phyloP scores from a whole-genome alignment of 164 flowering plant species.

The Malania oleifera region DNA sequence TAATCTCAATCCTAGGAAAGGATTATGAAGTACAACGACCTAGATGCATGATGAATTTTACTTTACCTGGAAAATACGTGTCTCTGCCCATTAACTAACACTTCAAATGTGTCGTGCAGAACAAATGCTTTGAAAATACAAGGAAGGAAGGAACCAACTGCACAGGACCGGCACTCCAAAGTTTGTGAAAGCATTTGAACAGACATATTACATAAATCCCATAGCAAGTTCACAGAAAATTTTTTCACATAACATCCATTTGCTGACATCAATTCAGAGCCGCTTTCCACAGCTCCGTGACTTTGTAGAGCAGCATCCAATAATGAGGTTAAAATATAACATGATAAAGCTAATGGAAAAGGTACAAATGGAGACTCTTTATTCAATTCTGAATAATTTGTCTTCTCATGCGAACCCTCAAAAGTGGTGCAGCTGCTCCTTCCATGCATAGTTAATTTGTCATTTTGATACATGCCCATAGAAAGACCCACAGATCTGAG shows the following conservation, averaged over 20 bases:
- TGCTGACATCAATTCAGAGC: constrained; percentile 13
- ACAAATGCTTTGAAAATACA: constrained; percentile 54
- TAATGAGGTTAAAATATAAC: constrained; percentile 54
- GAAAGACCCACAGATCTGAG: constrained; percentile 48
- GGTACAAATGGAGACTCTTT: constrained; percentile 20
- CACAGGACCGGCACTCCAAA: constrained; percentile 59
- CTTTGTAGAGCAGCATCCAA: constrained; percentile 44
- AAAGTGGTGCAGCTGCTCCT: constrained; percentile 28
- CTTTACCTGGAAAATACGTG: constrained; percentile 50
- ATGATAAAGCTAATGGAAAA: constrained; percentile 45
- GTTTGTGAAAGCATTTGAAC: constrained; percentile 54
- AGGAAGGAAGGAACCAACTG: constrained; percentile 60
- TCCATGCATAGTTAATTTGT: constrained; percentile 28
- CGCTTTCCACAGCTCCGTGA: constrained; percentile 16
- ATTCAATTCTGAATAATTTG: constrained; percentile 11
- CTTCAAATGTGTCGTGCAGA: constrained; percentile 28
- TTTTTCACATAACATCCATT: constrained; percentile 30
- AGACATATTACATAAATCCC: constrained; percentile 59
- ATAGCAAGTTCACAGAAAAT: constrained; percentile 48
- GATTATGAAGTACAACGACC: neutral
- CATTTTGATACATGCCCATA: constrained; percentile 44
- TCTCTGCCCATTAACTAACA: constrained; percentile 30
- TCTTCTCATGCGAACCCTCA: constrained; percentile 11
- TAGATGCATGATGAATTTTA: neutral
- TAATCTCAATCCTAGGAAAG: neutral